Evolutionary conservation across 2,329 filamentous ascomycete genomes (phyloP).

Genomic region (Capronia americana): DNA sequence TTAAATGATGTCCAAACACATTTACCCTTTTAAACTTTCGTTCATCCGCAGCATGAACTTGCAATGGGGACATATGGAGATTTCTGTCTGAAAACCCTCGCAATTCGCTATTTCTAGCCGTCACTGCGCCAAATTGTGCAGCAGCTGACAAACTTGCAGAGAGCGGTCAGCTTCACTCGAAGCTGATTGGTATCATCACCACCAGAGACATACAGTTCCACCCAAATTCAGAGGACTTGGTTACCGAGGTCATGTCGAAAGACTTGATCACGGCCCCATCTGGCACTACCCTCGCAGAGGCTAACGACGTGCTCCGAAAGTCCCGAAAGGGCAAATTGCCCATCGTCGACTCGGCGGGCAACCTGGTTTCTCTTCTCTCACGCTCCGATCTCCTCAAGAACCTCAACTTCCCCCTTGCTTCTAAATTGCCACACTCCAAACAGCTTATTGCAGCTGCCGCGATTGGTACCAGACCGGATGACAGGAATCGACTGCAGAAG

Average conservation of each 20-base stretch:
- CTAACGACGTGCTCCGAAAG: conserved; percentile 89
- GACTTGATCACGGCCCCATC: conserved; percentile 86
- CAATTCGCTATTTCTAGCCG: conserved; percentile 21
- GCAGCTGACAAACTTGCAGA: conserved; percentile 61
- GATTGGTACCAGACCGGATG: conserved; percentile 92
- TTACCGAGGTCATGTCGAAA: conserved; percentile 92
- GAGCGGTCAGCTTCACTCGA: conserved; percentile 88
- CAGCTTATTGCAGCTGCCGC: conserved; percentile 95
- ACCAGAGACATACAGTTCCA: conserved; percentile 99
- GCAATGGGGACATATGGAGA: conserved; percentile 92
- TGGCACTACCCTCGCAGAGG: conserved; percentile 83
- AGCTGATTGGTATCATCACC: conserved; percentile 95
- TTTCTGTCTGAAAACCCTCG: conserved; percentile 56
- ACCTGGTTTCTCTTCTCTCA: conserved; percentile 89
- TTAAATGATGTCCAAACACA: conserved; percentile 74
- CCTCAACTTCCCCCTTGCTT: conserved; percentile 92
- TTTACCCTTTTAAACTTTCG: conserved; percentile 92
- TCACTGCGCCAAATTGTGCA: background rate
- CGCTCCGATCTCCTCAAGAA: conserved; percentile 99
- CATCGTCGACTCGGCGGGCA: conserved; percentile 81
- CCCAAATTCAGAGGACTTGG: conserved; percentile 71
- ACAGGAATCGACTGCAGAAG: conserved; percentile 83
- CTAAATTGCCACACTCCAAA: conserved; percentile 95
- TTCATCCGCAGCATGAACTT: conserved; percentile 96
- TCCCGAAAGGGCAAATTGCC: conserved; percentile 99